A percentile compares a stretch with the other conserved stretches of the same genome.
Evolutionary conservation across 208 protist genomes (phyloP).

Genomic region (Vickermania ingenoplastis): DNA sequence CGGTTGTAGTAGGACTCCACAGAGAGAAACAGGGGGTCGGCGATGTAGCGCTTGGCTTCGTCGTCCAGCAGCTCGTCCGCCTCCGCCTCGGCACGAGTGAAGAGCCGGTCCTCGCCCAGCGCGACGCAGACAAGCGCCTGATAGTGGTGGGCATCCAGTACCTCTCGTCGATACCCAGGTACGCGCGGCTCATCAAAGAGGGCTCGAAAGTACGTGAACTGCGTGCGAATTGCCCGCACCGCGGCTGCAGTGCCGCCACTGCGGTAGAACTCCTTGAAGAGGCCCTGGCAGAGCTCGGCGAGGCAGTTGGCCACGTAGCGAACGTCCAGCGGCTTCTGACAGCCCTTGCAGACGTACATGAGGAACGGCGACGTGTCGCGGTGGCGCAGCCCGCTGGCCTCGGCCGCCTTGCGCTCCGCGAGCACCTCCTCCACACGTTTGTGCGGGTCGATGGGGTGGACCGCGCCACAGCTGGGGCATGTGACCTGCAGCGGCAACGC

Average conservation of each 20-base stretch:
- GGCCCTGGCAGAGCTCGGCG: slow-evolving; percentile 54
- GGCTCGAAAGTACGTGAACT: slow-evolving; percentile 84
- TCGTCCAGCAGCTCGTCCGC: slow-evolving; percentile 14
- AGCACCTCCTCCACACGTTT: slow-evolving; percentile 55
- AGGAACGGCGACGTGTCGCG: slow-evolving; percentile 41
- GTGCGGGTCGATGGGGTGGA: slow-evolving; percentile 74
- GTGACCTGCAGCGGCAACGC: slow-evolving; percentile 59
- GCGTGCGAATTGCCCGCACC: slow-evolving; percentile 52
- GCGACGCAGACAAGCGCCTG: slow-evolving; percentile 46
- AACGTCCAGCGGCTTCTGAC: slow-evolving; percentile 34
- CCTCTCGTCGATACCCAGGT: slow-evolving; percentile 36
- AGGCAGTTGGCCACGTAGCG: slow-evolving; percentile 79
- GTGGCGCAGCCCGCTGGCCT: slow-evolving; percentile 11
- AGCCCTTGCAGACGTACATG: slow-evolving; percentile 69
- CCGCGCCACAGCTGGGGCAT: slow-evolving; percentile 56
- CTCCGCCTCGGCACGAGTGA: slow-evolving; percentile 48
- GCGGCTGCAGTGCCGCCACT: slow-evolving; percentile 46
- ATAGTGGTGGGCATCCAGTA: slow-evolving; percentile 56
- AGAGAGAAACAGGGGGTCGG: slow-evolving; percentile 58
- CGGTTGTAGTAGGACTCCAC: slow-evolving; percentile 79
- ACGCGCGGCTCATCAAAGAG: slow-evolving; percentile 84
- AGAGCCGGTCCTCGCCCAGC: slow-evolving; percentile 48
- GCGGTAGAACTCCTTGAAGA: slow-evolving; percentile 74
- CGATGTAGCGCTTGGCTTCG: slow-evolving; percentile 28
- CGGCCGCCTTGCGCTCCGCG: slow-evolving; percentile 2